Evolutionary conservation across 441 rosid species (phyloP), one percentile per base, ranked within the genome.

Genomic region (Corymbia citriodora): DNA sequence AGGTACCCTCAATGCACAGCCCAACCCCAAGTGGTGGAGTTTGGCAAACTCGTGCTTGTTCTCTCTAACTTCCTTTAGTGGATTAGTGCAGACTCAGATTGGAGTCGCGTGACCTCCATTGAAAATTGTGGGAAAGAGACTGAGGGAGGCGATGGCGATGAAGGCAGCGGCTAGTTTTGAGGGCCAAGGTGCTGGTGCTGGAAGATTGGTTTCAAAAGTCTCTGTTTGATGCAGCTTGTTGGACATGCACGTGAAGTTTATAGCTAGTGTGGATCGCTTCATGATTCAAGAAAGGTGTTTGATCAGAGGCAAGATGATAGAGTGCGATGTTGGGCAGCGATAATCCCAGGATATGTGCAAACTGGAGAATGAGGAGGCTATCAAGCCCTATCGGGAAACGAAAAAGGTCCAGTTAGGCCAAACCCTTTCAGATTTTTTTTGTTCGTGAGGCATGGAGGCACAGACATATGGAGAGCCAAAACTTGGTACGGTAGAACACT

Each of bases 191-290:
- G 40, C 40, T 18, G 57, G 18, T n/a, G 74, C 74, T 65, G 74
- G 36, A 40, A 68, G 74, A 68, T 16, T 68, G 74, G 74, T 40
- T 68, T 31, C 74, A 1, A 94, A 59, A 23, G 63, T 59, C 7
- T 57, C 29, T 59, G 63, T 59, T 29, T 25, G n/a, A 59, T 59
- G 13, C 63, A 59, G 96, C 93, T 94, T 96, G 92, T 95, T 94
- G 45, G 96, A 96, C 88, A 95, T 94, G 97, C 95, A 96, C 91
- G 96, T 93, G 16, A 96, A 96, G 91, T 95, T 96, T 59, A 74
- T 92, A 12, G 91, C 25, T 40, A 92, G 92, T 68, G 94, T 68
- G 94, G 97, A 50, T 93, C 95, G 11, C 55, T 94, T 55, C 93
- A 90, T 88, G 92, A 94, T 88, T 93, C 92, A 29, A 94, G 96